A percentile compares a stretch with the other conserved stretches of the same genome.
phyloP scores from a whole-genome alignment of 495 filamentous ascomycete species.

The Parmelia sp. region DNA sequence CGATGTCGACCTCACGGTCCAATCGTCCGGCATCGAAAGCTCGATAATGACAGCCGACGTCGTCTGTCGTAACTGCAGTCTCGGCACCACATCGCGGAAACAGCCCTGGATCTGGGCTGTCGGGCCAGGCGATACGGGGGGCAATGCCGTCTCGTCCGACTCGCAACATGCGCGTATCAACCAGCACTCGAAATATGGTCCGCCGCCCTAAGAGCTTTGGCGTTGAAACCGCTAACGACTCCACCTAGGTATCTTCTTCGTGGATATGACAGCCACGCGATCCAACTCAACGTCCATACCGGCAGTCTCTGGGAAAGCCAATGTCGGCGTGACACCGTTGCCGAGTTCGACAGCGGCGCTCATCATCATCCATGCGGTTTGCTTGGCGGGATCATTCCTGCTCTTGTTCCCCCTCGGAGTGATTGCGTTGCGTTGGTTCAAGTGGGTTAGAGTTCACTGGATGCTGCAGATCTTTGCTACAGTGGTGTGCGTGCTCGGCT shows the following conservation, averaged over 20 bases:
- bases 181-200: slow-evolving; percentile 12
- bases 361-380: slow-evolving; percentile 10
- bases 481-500: neutral
- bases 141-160: neutral
- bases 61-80: slow-evolving; percentile 2
- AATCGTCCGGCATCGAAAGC: slow-evolving; percentile 3
- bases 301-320: neutral
- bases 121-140: slow-evolving; percentile 11
- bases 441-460: slow-evolving; percentile 6
- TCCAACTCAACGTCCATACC: slow-evolving; percentile 4
- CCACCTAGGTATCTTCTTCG: slow-evolving; percentile 5
- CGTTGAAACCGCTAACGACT: neutral
- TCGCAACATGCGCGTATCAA: neutral
- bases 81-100: neutral
- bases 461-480: slow-evolving; percentile 8
- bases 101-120: slow-evolving; percentile 15
- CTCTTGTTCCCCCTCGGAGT: slow-evolving; percentile 15
- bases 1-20: neutral
- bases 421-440: slow-evolving; percentile 8
- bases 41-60: slow-evolving; percentile 12
- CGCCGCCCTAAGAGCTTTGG: neutral
- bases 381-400: slow-evolving; percentile 10
- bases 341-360: neutral
- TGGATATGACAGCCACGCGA: slow-evolving; percentile 6
- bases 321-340: neutral